Evolutionary conservation across 2,329 filamentous ascomycete genomes (phyloP).

Genomic region (Alternaria tenuissima): DNA sequence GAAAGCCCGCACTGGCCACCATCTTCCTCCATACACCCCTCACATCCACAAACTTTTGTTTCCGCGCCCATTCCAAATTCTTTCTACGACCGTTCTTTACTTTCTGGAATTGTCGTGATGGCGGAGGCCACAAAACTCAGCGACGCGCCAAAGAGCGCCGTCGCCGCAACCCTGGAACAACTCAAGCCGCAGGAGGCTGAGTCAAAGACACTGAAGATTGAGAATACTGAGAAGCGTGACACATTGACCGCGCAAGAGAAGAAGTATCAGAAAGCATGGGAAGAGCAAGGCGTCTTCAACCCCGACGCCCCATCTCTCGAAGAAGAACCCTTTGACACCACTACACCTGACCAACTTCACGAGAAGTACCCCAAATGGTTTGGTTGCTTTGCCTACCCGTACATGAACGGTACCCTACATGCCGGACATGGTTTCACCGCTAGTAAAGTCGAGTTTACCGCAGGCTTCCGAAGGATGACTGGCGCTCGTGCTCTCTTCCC

Average conservation of each 20-base stretch:
- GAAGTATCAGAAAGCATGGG: conserved; percentile 90
- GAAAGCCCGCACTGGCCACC: conserved; percentile 5
- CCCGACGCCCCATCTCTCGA: conserved; percentile 80
- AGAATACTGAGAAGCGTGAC: conserved; percentile 87
- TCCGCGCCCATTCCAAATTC: conserved; percentile 20
- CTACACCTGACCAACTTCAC: conserved; percentile 77
- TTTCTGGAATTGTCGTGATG: conserved; percentile 32
- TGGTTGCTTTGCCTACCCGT: conserved; percentile 73
- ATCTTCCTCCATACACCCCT: not conserved
- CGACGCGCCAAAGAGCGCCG: conserved; percentile 53
- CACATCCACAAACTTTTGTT: conserved; percentile 14
- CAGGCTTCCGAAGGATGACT: conserved; percentile 87
- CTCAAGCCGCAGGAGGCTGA: conserved; percentile 63
- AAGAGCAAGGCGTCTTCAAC: conserved; percentile 80
- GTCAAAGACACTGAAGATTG: conserved; percentile 71
- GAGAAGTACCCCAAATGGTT: conserved; percentile 91
- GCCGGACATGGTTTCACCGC: conserved; percentile 92
- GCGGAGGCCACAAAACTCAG: conserved; percentile 41
- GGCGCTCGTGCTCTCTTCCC: conserved; percentile 89
- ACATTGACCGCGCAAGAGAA: conserved; percentile 84
- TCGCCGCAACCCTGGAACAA: conserved; percentile 60
- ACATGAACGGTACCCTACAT: conserved; percentile 67
- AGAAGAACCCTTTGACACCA: conserved; percentile 78
- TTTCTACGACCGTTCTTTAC: conserved; percentile 1
- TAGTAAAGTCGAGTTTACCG: conserved; percentile 91